Percentiles rank a stretch among this genome's conserved stretches.
phyloP scores from a whole-genome alignment of 2,329 filamentous ascomycete species.

The Moelleriella libera region DNA sequence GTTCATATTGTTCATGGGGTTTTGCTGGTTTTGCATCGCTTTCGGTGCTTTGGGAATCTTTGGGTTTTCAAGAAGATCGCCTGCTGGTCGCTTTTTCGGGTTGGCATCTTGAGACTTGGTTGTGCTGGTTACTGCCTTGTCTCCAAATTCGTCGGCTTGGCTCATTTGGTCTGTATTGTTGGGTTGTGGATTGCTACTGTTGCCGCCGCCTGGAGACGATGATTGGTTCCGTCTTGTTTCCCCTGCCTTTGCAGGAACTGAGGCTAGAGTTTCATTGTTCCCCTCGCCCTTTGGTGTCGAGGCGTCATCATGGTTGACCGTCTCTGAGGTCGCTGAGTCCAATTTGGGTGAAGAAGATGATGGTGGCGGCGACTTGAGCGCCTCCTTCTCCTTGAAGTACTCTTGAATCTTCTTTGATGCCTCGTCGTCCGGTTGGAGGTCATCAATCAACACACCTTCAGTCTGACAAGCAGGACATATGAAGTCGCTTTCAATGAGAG shows the following conservation, averaged over 20 bases:
- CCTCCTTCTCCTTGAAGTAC: constrained; percentile 48
- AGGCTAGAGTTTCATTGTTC: background rate
- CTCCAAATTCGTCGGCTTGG: background rate
- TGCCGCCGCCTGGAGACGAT: too few species aligned
- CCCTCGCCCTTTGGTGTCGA: background rate
- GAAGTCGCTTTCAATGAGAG: constrained; percentile 96
- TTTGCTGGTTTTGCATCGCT: constrained; percentile 44
- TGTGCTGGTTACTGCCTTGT: constrained; percentile 10
- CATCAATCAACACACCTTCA: constrained; percentile 85
- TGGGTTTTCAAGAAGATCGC: constrained; percentile 52
- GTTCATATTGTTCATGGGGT: constrained; percentile 26
- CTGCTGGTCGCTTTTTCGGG: constrained; percentile 71
- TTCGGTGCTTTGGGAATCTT: constrained; percentile 52
- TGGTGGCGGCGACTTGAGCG: constrained; percentile 25
- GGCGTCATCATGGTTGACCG: constrained; percentile 17
- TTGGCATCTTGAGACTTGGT: constrained; percentile 17
- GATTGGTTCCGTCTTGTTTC: too few species aligned
- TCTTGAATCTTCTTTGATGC: constrained; percentile 63
- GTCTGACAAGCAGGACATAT: constrained; percentile 84
- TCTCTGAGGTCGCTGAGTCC: constrained; percentile 27
- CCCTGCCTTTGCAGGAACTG: too few species aligned
- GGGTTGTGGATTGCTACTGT: too few species aligned
- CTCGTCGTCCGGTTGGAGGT: constrained; percentile 73
- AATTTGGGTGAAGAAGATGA: constrained; percentile 14
- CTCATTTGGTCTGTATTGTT: too few species aligned